Evolutionary conservation across 768 basidiomycete genomes (phyloP), one percentile per base, ranked within the genome.

Genomic region (Lactifluus echinatus): DNA sequence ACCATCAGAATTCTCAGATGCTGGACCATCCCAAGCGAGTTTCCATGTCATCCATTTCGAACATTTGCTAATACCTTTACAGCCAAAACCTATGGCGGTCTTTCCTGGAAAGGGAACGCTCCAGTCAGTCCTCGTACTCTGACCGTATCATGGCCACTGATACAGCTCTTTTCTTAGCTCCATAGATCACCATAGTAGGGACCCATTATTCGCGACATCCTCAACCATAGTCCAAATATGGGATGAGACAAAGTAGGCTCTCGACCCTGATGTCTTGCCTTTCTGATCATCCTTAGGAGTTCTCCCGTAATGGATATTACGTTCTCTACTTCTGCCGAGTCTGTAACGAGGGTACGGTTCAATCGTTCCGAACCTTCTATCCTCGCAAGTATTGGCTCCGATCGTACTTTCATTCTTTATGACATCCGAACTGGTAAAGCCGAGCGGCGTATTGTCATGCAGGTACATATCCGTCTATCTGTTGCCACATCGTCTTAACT

Each of bases 401-500:
- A 99, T 68, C 80, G 96, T 54, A 94, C 94, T 29, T 93, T 98
- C 71, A 93, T 91, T 2, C 74, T 99, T 33, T 98, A 98, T 68
- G 96, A 99, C 67, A 88, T 98, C 60, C 81, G 96, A 26, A 97
- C 94, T 14, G 93, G 93, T 45, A 97, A 96, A 73, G 95, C 96
- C 1, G 92, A 98, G 68, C 79, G 93, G 26, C 74, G 93, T 44
- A 79, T 94, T 4, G 77, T 96, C 53, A 94, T 98, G 91, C 85
- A 89, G 76, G 87, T 87, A 55, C 67, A n/a, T 11, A 17, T 47
- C 11, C 23, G 19, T 26, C 26, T 43, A 6, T 33, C 24, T 14
- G 10, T 46, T 19, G 8, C 23, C 42, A 37, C 24, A 49, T 46
- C 19, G 47, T 65, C 63, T 49, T 50, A 50, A 17, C 4, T 26